Percentiles rank a stretch among this genome's conserved stretches.
phyloP scores from a whole-genome alignment of 179 eudicot genomes.

The Beta corolliflora region DNA sequence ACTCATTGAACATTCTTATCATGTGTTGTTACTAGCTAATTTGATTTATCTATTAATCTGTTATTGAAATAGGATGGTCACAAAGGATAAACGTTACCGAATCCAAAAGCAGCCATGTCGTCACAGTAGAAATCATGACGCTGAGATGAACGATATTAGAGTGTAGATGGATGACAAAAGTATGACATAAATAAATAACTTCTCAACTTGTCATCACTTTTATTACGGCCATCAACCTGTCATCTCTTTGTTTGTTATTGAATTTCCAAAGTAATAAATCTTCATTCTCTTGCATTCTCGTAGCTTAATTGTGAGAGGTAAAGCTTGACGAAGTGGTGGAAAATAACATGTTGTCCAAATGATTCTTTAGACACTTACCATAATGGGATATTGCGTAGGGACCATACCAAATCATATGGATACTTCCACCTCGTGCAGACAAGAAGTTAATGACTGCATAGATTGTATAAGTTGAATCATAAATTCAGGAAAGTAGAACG shows the following conservation, averaged over 20 bases:
- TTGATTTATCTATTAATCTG: not conserved
- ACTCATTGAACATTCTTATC: too few species aligned
- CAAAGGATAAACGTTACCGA: constrained; percentile 70
- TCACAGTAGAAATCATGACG: constrained; percentile 72
- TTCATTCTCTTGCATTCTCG: constrained; percentile 11
- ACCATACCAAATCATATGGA: constrained; percentile 64
- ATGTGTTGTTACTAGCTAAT: too few species aligned
- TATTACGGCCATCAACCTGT: not conserved
- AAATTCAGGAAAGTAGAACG: not conserved
- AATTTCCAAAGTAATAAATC: not conserved
- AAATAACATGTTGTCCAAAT: constrained; percentile 26
- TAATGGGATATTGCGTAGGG: constrained; percentile 67
- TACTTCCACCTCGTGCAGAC: constrained; percentile 59
- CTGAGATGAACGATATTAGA: constrained; percentile 51
- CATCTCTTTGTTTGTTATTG: not conserved
- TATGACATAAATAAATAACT: constrained; percentile 12
- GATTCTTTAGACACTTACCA: constrained; percentile 46
- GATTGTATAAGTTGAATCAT: constrained; percentile 54
- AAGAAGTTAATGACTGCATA: constrained; percentile 65
- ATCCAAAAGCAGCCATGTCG: constrained; percentile 46
- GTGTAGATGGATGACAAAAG: constrained; percentile 58
- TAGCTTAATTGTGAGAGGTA: constrained; percentile 65
- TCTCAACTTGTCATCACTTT: not conserved
- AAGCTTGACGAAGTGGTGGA: constrained; percentile 40
- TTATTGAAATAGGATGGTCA: constrained; percentile 49